A percentile compares a stretch with the other conserved stretches of the same genome.
These are phyloP conservation scores for Escallonia herrerae DNA, from an alignment of 129 eudicot species.

Conservation along the genomic window DNA sequence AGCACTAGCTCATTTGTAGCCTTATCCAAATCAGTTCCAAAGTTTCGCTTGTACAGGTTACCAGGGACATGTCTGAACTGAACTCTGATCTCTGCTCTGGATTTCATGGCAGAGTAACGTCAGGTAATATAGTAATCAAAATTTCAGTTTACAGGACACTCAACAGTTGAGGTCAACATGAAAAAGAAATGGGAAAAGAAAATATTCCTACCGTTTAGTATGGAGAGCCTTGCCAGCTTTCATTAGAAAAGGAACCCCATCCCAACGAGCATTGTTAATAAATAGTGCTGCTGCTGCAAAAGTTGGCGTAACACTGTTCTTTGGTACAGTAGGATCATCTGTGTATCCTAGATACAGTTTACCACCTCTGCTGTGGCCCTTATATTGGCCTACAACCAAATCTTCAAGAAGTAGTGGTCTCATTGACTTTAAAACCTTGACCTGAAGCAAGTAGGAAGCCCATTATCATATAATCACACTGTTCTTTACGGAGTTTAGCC, in stretches of 20 bases:
- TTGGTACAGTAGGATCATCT: slow-evolving; percentile 87
- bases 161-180: not conserved
- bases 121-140: not conserved
- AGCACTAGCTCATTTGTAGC: slow-evolving; percentile 93
- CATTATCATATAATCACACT: not conserved
- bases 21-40: slow-evolving; percentile 73
- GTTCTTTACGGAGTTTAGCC: not conserved
- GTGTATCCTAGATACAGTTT: slow-evolving; percentile 65
- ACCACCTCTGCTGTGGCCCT: slow-evolving; percentile 81
- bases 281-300: slow-evolving; percentile 96
- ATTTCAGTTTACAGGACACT: not conserved
- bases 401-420: slow-evolving; percentile 64
- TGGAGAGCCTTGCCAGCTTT: slow-evolving; percentile 97
- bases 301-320: slow-evolving; percentile 76
- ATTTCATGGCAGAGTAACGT: slow-evolving; percentile 4
- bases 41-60: slow-evolving; percentile 63
- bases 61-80: slow-evolving; percentile 97
- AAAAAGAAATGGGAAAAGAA: not conserved
- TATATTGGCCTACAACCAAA: slow-evolving; percentile 79
- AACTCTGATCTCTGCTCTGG: slow-evolving; percentile 92
- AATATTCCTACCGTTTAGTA: slow-evolving; percentile 45
- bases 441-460: slow-evolving; percentile 35
- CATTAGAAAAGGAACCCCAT: slow-evolving; percentile 95
- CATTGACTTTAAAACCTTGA: slow-evolving; percentile 88
- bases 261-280: slow-evolving; percentile 94